Conservation (phyloP, 805 yeast genomes). For the Torulaspora maleeae region DNA sequence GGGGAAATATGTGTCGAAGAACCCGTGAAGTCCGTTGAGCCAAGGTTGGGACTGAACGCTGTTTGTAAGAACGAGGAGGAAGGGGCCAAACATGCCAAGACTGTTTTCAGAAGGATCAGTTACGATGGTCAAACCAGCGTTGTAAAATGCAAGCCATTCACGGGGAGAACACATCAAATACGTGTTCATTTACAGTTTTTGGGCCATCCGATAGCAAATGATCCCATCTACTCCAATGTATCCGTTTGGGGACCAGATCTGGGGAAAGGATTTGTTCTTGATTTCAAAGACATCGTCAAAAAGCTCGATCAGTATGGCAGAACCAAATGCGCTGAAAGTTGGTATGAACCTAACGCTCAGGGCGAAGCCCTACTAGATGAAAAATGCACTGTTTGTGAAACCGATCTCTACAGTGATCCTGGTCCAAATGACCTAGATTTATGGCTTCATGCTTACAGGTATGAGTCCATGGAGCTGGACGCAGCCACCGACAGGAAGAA, state of each 20-base stretch:
- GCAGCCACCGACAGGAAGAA: constrained; percentile 28
- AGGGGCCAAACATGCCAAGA: constrained; percentile 60
- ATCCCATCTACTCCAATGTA: constrained; percentile 80
- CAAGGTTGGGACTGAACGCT: constrained; percentile 64
- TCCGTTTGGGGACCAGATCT: constrained; percentile 73
- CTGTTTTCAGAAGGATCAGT: constrained; percentile 62
- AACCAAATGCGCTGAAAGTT: constrained; percentile 57
- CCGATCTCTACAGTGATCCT: constrained; percentile 78
- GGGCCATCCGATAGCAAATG: constrained; percentile 90
- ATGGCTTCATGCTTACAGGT: constrained; percentile 88
- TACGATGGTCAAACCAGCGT: constrained; percentile 60
- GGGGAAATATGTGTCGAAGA: constrained; percentile 53
- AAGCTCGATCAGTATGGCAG: constrained; percentile 67
- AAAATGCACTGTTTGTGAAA: constrained; percentile 60
- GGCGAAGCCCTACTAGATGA: constrained; percentile 67
- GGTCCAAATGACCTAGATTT: constrained; percentile 80
- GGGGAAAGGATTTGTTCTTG: constrained; percentile 58
- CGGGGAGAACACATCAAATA: constrained; percentile 95
- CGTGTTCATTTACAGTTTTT: constrained; percentile 85
- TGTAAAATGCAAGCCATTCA: constrained; percentile 77
- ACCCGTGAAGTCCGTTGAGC: constrained; percentile 67
- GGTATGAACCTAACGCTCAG: constrained; percentile 51
- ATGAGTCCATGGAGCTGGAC: constrained; percentile 48
- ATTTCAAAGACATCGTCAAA: constrained; percentile 44
- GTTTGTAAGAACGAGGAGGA: constrained; percentile 36